phyloP scores from a whole-genome alignment of 352 stramenopile genomes.

The Globisporangium canariense region DNA sequence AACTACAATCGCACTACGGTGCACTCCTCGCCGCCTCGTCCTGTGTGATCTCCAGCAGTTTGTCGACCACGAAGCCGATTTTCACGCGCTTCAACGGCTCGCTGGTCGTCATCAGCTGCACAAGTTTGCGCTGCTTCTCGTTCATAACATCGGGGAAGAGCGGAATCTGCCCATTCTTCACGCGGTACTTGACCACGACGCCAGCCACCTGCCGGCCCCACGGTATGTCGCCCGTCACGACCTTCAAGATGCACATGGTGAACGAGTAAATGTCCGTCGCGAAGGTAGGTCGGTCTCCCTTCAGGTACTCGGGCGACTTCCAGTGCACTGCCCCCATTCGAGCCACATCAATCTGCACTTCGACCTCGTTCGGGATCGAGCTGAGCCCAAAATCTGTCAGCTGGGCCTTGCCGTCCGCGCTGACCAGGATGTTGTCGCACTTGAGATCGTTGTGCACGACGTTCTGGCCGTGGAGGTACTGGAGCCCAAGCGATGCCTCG shows the following conservation, averaged over 20 bases:
- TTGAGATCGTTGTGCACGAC: slow-evolving; percentile 35
- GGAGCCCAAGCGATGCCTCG: not conserved
- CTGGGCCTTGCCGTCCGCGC: not conserved
- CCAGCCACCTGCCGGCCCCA: not conserved
- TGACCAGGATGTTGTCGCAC: slow-evolving; percentile 11
- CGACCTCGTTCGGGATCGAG: not conserved
- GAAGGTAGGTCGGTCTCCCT: not conserved
- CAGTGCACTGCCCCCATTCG: slow-evolving; percentile 2
- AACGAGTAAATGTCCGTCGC: slow-evolving; percentile 3
- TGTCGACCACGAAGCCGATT: not conserved
- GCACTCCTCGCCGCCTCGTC: not conserved
- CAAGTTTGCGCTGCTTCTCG: slow-evolving; percentile 2
- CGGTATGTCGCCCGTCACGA: not conserved
- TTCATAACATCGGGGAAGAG: not conserved
- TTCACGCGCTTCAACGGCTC: not conserved
- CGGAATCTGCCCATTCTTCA: not conserved
- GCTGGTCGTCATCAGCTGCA: not conserved
- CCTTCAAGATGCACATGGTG: slow-evolving; percentile 5
- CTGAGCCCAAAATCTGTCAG: slow-evolving; percentile 14
- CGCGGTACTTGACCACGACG: not conserved
- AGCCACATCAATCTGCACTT: slow-evolving; percentile 3
- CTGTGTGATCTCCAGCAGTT: not conserved
- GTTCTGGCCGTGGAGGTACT: slow-evolving; percentile 1
- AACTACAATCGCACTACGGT: not conserved
- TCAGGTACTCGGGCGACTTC: slow-evolving; percentile 3